Conservation (phyloP, 345 rosid species). For the Ricinus communis region DNA sequence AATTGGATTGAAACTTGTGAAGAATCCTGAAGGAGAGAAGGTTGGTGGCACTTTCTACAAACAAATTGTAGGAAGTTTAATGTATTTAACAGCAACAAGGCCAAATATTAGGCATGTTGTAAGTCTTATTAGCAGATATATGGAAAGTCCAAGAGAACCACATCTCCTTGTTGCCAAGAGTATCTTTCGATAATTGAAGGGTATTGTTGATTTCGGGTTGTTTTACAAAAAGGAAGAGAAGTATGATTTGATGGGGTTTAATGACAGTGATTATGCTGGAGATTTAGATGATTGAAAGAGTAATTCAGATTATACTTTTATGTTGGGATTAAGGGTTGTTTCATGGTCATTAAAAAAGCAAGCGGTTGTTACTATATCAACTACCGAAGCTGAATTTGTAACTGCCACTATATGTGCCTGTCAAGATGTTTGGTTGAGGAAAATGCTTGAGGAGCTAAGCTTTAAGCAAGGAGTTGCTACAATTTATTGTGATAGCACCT, state of each 20-base stretch:
- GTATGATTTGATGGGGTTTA: no score
- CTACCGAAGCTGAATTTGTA: no score
- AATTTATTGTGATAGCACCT: no score
- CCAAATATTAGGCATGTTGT: not conserved
- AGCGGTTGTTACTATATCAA: no score
- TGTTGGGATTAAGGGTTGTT: not conserved
- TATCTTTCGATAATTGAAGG: not conserved
- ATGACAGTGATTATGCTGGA: not conserved
- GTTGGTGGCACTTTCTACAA: not conserved
- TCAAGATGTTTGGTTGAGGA: no score
- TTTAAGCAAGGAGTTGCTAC: no score
- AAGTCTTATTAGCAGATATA: not conserved
- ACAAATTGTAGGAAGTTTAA: not conserved
- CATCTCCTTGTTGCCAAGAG: not conserved
- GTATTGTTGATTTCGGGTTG: not conserved
- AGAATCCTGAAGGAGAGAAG: not conserved
- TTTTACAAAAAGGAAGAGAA: not conserved
- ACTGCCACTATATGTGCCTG: no score
- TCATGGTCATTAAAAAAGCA: not conserved
- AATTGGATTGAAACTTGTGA: not conserved
- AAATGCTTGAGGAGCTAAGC: no score
- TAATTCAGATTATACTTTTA: no score
- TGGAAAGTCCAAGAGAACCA: not conserved
- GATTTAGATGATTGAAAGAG: no score
- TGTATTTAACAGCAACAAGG: not conserved